These are phyloP conservation scores for Phytopythium ostracodes DNA, from an alignment of 352 stramenopile genomes.

Conservation along the genomic window DNA sequence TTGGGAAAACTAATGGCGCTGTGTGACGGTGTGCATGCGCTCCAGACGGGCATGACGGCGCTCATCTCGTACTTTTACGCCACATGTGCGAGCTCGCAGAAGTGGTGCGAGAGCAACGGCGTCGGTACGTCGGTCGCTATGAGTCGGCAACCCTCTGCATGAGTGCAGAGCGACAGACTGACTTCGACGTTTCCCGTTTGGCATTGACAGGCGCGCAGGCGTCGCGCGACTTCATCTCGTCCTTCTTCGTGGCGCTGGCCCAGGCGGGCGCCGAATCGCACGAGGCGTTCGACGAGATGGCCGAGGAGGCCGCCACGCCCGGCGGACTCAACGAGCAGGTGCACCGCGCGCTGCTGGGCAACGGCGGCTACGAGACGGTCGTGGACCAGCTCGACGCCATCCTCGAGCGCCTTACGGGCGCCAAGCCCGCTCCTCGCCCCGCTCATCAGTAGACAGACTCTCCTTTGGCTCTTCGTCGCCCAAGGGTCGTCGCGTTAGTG, in stretches of 20 bases:
- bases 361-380: slow-evolving; percentile 76
- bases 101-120: slow-evolving; percentile 85
- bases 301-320: slow-evolving; percentile 73
- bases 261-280: slow-evolving; percentile 65
- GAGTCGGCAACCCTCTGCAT: not conserved
- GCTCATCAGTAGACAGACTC: slow-evolving; percentile 25
- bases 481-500: no score
- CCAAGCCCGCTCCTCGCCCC: slow-evolving; percentile 54
- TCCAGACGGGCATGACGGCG: slow-evolving; percentile 75
- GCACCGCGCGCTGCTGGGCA: slow-evolving; percentile 57
- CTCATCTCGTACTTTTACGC: slow-evolving; percentile 88
- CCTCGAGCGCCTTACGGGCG: slow-evolving; percentile 73
- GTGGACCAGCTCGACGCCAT: slow-evolving; percentile 80
- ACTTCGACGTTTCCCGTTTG: slow-evolving; percentile 6
- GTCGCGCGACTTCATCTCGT: slow-evolving; percentile 76
- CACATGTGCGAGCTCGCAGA: slow-evolving; percentile 74
- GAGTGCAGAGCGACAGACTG: not conserved
- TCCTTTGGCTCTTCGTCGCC: no score
- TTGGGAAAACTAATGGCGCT: slow-evolving; percentile 1
- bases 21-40: not conserved
- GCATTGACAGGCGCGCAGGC: slow-evolving; percentile 39
- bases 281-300: slow-evolving; percentile 81
- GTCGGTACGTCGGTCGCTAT: slow-evolving; percentile 48
- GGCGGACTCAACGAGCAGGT: slow-evolving; percentile 85
- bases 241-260: slow-evolving; percentile 81